phyloP scores from a whole-genome alignment of 2,329 filamentous ascomycete species.

The Epichloe sp. region DNA sequence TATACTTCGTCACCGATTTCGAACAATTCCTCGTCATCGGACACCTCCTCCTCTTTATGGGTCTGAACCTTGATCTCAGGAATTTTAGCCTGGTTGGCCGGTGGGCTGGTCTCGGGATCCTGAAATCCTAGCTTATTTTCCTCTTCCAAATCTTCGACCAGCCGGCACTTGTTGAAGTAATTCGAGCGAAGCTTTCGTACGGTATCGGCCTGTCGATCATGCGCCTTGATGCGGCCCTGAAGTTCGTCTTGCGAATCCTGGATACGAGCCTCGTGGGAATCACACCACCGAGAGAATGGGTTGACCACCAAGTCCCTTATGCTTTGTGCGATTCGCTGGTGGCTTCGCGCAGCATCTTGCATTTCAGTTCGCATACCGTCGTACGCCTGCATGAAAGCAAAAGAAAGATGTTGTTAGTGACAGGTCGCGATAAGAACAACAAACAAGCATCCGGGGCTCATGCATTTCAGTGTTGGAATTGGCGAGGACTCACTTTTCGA shows the following conservation, averaged over 20 bases:
- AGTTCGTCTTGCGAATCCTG: conserved; percentile 93
- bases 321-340: conserved; percentile 91
- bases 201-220: conserved; percentile 79
- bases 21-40: conserved; percentile 62
- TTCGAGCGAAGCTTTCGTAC: conserved; percentile 89
- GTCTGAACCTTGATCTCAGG: conserved; percentile 82
- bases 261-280: conserved; percentile 80
- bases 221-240: conserved; percentile 77
- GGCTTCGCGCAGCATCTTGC: conserved; percentile 77
- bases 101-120: conserved; percentile 61
- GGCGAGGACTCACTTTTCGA: conserved; percentile 54
- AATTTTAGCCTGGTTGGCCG: conserved; percentile 39
- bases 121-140: conserved; percentile 98
- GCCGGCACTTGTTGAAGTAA: conserved; percentile 97
- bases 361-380: conserved; percentile 88
- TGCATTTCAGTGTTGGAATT: neutral
- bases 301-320: conserved; percentile 92
- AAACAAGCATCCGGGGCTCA: neutral
- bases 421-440: neutral
- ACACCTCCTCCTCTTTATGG: conserved; percentile 45
- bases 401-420: conserved; percentile 8
- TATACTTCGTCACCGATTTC: conserved; percentile 90
- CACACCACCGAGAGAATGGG: conserved; percentile 92
- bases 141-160: conserved; percentile 93
- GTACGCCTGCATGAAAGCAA: conserved; percentile 52